These are phyloP conservation scores for Akanthomyces lecanii DNA, from an alignment of 2,329 filamentous ascomycete genomes.

Conservation along the genomic window DNA sequence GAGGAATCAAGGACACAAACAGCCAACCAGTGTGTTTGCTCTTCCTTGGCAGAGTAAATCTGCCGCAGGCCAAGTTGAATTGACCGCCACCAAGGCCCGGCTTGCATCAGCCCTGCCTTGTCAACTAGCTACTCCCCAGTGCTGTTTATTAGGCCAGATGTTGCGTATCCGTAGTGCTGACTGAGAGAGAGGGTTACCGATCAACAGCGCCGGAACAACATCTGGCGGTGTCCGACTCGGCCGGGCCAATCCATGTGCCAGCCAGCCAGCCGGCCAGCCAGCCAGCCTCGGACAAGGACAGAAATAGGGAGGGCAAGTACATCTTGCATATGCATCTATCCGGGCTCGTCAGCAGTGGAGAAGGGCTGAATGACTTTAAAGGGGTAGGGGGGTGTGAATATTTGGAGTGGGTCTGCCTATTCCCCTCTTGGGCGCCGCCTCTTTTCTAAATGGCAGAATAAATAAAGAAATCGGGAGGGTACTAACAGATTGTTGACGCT, in stretches of 20 bases:
- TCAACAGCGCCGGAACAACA: no score
- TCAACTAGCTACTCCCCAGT: no score
- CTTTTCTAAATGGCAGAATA: no score
- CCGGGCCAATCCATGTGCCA: background rate
- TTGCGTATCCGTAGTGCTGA: background rate
- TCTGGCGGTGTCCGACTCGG: background rate
- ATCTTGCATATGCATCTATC: conserved; percentile 15
- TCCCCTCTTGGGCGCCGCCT: no score
- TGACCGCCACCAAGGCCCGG: no score
- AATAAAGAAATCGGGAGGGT: background rate
- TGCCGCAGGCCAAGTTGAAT: no score
- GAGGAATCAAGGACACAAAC: no score
- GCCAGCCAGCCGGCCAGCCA: background rate
- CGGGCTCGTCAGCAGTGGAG: background rate
- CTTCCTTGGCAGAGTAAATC: no score
- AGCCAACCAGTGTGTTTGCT: no score
- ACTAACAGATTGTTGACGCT: no score
- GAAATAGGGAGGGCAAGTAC: background rate
- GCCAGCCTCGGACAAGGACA: background rate
- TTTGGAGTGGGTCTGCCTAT: background rate
- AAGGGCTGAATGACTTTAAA: background rate
- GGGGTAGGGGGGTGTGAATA: background rate
- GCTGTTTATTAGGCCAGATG: no score
- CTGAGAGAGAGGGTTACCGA: background rate
- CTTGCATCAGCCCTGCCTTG: no score